These are phyloP conservation scores for Ormosia emarginata DNA, from an alignment of 306 rosid species.

Conservation along the genomic window DNA sequence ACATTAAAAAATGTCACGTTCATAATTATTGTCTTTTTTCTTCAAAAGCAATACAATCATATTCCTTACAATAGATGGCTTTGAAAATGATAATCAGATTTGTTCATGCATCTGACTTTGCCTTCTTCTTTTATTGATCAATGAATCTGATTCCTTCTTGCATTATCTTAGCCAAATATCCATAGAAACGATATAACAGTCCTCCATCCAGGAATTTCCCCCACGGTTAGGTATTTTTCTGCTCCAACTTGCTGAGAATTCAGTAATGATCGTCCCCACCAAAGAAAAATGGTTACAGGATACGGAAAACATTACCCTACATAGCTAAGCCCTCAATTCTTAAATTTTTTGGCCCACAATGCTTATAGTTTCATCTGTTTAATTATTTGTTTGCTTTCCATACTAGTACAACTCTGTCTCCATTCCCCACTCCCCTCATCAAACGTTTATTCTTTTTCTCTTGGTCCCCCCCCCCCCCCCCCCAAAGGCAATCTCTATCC, in stretches of 20 bases:
- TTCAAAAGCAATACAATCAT: constrained; percentile 8
- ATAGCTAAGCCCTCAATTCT: constrained; percentile 7
- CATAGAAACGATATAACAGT: constrained; percentile 1
- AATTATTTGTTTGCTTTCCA: neutral
- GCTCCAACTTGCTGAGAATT: neutral
- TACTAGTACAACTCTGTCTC: neutral
- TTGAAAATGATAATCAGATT: neutral
- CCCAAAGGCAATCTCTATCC: neutral
- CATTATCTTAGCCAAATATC: neutral
- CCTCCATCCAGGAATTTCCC: neutral
- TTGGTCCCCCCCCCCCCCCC: constrained; percentile 37
- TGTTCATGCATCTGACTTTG: neutral
- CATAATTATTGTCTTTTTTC: neutral
- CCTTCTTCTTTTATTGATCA: neutral
- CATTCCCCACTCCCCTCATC: neutral
- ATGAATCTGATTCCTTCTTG: constrained; percentile 8
- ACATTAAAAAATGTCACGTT: neutral
- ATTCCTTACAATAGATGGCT: neutral
- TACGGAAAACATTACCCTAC: neutral
- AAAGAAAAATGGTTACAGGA: constrained; percentile 6
- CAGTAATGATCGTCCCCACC: neutral
- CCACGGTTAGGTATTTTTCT: neutral
- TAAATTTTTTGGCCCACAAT: constrained; percentile 4
- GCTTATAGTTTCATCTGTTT: neutral
- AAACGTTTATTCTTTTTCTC: neutral